Evolutionary conservation across 306 rosid species (phyloP).

Genomic region (Prunus campanulata): DNA sequence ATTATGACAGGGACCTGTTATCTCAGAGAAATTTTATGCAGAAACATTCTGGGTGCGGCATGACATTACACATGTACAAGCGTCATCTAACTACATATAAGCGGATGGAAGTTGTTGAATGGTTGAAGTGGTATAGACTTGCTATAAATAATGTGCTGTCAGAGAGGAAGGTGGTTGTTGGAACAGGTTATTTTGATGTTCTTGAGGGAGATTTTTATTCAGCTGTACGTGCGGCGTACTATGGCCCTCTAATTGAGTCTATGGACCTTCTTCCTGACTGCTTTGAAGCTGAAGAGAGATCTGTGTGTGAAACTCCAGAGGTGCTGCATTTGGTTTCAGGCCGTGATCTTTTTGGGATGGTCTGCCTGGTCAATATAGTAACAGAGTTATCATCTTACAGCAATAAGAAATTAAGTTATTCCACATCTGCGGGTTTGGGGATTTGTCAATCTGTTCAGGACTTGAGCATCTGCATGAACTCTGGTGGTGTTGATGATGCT

Average conservation of each 20-base stretch:
- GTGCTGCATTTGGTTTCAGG: slow-evolving; percentile 94
- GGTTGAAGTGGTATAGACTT: slow-evolving; percentile 82
- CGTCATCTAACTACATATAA: slow-evolving; percentile 39
- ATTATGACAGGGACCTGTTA: slow-evolving; percentile 66
- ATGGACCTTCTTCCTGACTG: slow-evolving; percentile 79
- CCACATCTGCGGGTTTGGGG: slow-evolving; percentile 35
- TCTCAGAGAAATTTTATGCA: slow-evolving; percentile 61
- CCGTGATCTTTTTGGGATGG: slow-evolving; percentile 92
- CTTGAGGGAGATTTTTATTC: slow-evolving; percentile 88
- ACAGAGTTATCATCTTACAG: slow-evolving; percentile 47
- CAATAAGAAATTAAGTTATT: slow-evolving; percentile 46
- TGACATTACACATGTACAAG: slow-evolving; percentile 41
- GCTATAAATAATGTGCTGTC: slow-evolving; percentile 68
- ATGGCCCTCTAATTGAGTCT: slow-evolving; percentile 79
- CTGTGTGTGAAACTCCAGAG: slow-evolving; percentile 78
- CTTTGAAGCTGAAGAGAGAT: slow-evolving; percentile 99
- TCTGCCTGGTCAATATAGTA: slow-evolving; percentile 49
- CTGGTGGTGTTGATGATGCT: slow-evolving; percentile 29
- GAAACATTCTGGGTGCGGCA: slow-evolving; percentile 38
- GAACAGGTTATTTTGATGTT: slow-evolving; percentile 70
- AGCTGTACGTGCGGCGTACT: slow-evolving; percentile 80
- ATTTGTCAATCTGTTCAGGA: slow-evolving; percentile 32
- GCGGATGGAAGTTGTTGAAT: slow-evolving; percentile 91
- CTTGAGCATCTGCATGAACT: slow-evolving; percentile 26
- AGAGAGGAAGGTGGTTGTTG: slow-evolving; percentile 68